A percentile compares a stretch with the other conserved stretches of the same genome.
These are phyloP conservation scores for Zygosaccharomyces bisporus DNA, from an alignment of 805 yeast genomes.

Conservation along the genomic window DNA sequence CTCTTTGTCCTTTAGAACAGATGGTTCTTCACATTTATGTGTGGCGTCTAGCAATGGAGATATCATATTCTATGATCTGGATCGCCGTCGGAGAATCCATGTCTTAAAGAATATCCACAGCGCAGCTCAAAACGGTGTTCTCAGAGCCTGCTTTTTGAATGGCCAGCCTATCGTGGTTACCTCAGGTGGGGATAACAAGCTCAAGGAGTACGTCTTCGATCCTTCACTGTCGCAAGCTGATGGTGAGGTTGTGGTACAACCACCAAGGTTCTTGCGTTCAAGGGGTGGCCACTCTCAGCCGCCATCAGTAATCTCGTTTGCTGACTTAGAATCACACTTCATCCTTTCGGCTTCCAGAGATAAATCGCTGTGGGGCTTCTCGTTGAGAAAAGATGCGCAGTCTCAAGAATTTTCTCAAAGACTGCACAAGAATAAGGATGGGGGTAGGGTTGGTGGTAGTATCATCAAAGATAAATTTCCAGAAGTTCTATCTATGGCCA, in stretches of 20 bases:
- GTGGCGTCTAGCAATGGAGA: constrained; percentile 80
- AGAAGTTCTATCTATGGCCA: constrained; percentile 65
- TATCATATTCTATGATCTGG: constrained; percentile 77
- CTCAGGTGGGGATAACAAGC: constrained; percentile 83
- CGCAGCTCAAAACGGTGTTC: constrained; percentile 72
- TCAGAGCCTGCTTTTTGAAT: constrained; percentile 68
- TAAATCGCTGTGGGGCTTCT: constrained; percentile 83
- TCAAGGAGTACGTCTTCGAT: constrained; percentile 90
- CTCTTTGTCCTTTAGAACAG: constrained; percentile 84
- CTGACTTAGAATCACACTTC: constrained; percentile 78
- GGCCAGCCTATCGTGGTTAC: constrained; percentile 92
- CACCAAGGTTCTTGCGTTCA: constrained; percentile 87
- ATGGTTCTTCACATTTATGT: constrained; percentile 79
- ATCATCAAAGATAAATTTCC: constrained; percentile 68
- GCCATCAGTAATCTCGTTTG: constrained; percentile 70
- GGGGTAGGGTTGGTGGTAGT: constrained; percentile 55
- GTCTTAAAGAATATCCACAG: constrained; percentile 67
- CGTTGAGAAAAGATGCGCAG: constrained; percentile 93
- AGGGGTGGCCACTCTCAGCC: constrained; percentile 98
- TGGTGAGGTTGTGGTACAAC: constrained; percentile 59
- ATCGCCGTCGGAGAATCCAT: constrained; percentile 69
- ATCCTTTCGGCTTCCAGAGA: constrained; percentile 84
- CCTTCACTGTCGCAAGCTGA: constrained; percentile 66
- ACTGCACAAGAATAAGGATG: constrained; percentile 43
- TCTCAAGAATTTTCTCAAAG: constrained; percentile 89